Base-by-base conservation (phyloP, 139 green algal genomes). In the Chlamydomonas schloesseri region DNA sequence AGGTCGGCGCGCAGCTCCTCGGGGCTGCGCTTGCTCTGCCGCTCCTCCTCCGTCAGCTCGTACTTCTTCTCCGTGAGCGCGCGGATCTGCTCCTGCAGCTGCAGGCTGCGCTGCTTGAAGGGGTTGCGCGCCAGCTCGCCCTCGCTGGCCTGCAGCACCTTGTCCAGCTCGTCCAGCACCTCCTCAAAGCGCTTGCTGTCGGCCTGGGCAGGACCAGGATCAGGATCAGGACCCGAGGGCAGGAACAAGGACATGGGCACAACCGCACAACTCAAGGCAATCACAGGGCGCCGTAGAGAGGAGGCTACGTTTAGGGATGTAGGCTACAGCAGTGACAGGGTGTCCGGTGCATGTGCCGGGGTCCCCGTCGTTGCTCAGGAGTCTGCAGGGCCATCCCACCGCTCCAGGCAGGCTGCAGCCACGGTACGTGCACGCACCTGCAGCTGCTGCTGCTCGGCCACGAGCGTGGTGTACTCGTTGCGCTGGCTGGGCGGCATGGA, bases 51-150 rank as follows among this genome's bases (percentile, higher is more conserved):
- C 81, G 93, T 86, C 86, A 96, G 91, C 90, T 95, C 92, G 37
- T 88, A 89, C 88, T 95, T 95, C 21, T 84, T 83, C 87, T 95
- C 89, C 23, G 76, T 92, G 62, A 95, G 88, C 46, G 86, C 70
- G 24, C 87, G 82, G 42, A 95, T 88, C 81, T 96, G 93, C 75
- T 96, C 91, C 90, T 91, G 87, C 65, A 91, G 81, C 74, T 91
- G 70, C 82, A 96, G 78, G 9, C 85, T 91, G 28, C 89, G 73
- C 93, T 96, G 94, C 88, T 97, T 97, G 71, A 94, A 83, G 31
- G 88, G 82, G 88, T 95, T 93, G 71, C 89, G 82, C 28, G 87
- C 83, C 74, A 97, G 89, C 91, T 94, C 90, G 15, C 87, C 90
- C 88, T 95, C 92, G 31, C 47, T 70, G 8, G 80, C 80, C 67